Evolutionary conservation across 257 asterid genomes (phyloP), one percentile per base, ranked within the genome.

Genomic region (Pogostemon cablin): DNA sequence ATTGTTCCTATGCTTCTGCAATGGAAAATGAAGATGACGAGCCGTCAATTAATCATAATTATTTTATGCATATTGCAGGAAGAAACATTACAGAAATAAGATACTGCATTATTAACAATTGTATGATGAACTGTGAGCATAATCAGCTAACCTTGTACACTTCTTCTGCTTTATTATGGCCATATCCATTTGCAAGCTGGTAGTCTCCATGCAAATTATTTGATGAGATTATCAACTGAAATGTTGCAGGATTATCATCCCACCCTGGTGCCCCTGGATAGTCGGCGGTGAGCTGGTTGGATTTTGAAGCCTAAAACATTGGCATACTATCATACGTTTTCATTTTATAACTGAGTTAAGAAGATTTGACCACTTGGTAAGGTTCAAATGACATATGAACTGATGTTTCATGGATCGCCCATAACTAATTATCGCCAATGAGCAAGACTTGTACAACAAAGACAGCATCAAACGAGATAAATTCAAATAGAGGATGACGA

Each of bases 231-330:
- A 62, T 82, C 82, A 90, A 76, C 66, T 80, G 73, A 74, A 90
- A 92, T 47, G 96, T 88, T 1, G 98, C 96, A 15, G 89, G 81
- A 86, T 90, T 92, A 73, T 88, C 90, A 74, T 90, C 95, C 98
- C 98, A 92, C 53, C 87, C 89, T 3, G 92, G 95, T 4, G 76
- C 80, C 75, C 88, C 92, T 72, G 62, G 81, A 81, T 89, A 90
- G 88, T 90, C 92, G 7, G 96, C 96, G 67, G 88, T 90, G 80
- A 92, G 88, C 81, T 82, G 81, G 81, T 86, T 79, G 69, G 67
- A 56, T 68, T 80, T 83, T 52, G 96, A 85, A 61, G 92, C 98
- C 98, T 92, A 86, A 82, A 79, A 79, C 71, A 80, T 69, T 10
- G 63, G 25, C 47, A 76, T 52, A 38, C 78, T 61, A 71, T 80